These are phyloP conservation scores for Dianthus caryophyllus DNA, from an alignment of 148 eudicot species.

Conservation along the genomic window DNA sequence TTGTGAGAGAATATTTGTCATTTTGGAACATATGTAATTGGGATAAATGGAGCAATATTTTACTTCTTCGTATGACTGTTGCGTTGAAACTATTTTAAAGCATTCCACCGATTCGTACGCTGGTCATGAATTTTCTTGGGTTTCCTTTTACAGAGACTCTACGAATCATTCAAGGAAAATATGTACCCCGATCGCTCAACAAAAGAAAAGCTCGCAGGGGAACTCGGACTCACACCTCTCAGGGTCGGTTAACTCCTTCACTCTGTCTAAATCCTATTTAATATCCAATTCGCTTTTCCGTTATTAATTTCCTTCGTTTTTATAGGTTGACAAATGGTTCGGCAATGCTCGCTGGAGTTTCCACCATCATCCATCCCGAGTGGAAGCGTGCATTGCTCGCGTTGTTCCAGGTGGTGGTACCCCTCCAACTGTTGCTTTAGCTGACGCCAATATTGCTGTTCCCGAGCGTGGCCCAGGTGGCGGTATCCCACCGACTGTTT, in stretches of 20 bases:
- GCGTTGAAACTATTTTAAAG: neutral
- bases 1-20: too few species aligned
- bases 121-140: neutral
- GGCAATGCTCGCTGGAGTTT: slow-evolving; percentile 88
- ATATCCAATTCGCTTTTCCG: too few species aligned
- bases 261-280: neutral
- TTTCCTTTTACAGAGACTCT: slow-evolving; percentile 59
- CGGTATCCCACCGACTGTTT: slow-evolving; percentile 6
- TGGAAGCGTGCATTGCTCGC: slow-evolving; percentile 29
- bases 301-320: slow-evolving; percentile 13
- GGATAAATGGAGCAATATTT: neutral
- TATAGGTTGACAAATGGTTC: slow-evolving; percentile 83
- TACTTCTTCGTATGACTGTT: too few species aligned
- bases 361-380: slow-evolving; percentile 40
- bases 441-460: slow-evolving; percentile 2
- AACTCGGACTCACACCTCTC: slow-evolving; percentile 47
- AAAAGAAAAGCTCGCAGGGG: slow-evolving; percentile 66
- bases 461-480: slow-evolving; percentile 16
- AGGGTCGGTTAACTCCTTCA: slow-evolving; percentile 36
- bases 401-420: slow-evolving; percentile 22
- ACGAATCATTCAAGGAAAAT: slow-evolving; percentile 69
- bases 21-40: too few species aligned
- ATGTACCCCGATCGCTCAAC: slow-evolving; percentile 58
- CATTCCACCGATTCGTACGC: neutral
- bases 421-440: slow-evolving; percentile 4